Percentiles rank a stretch among this genome's conserved stretches.
Conservation (phyloP, 345 rosid species). For the Ceriops zippeliana region DNA sequence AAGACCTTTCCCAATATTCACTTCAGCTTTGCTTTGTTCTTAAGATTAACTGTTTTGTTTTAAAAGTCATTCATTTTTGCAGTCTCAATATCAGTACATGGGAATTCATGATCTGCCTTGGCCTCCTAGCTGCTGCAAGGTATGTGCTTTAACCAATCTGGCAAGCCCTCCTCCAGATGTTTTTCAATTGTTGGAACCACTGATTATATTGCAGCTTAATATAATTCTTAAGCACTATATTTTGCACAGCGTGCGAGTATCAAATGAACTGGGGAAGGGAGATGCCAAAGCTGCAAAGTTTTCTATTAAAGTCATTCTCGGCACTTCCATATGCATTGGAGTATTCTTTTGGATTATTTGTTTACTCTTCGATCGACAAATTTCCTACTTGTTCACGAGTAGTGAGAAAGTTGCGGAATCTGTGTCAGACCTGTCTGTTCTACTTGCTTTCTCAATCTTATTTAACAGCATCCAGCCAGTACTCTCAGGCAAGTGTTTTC, state of each 20-base stretch:
- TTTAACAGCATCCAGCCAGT: constrained; percentile 42
- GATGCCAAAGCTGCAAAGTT: constrained; percentile 36
- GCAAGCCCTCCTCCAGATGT: background rate
- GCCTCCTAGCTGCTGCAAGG: constrained; percentile 34
- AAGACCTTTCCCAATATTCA: constrained; percentile 7
- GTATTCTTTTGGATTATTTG: constrained; percentile 33
- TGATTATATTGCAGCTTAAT: background rate
- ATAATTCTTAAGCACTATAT: background rate
- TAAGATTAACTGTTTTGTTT: background rate
- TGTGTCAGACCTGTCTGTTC: constrained; percentile 32
- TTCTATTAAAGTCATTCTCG: constrained; percentile 29
- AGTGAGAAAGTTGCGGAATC: constrained; percentile 26
- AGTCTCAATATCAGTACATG: constrained; percentile 39
- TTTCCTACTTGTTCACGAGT: constrained; percentile 32
- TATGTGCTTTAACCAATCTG: constrained; percentile 1
- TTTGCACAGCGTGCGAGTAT: constrained; percentile 39
- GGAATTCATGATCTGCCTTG: constrained; percentile 39
- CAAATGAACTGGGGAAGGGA: constrained; percentile 50
- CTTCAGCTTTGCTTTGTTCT: background rate
- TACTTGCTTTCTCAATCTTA: constrained; percentile 38
- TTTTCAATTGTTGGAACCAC: background rate
- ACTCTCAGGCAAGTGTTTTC: constrained; percentile 24
- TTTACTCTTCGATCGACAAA: constrained; percentile 24
- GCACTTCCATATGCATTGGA: constrained; percentile 25
- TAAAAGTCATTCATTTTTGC: constrained; percentile 3